Conservation (phyloP, 2,329 filamentous ascomycete species). For the Orbilia quercus region DNA sequence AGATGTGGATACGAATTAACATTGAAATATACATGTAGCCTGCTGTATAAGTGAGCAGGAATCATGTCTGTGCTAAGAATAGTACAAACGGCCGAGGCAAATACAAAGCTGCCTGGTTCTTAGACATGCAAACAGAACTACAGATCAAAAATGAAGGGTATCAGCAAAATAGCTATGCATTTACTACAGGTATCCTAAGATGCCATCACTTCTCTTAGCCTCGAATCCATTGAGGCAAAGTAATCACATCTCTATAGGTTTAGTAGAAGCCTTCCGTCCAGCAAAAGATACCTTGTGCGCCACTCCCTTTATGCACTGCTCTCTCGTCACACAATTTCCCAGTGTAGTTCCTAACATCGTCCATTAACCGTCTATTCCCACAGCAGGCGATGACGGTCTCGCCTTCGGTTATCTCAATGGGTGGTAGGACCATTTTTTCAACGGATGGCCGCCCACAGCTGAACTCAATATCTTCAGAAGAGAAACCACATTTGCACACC, state of each 20-base stretch:
- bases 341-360: slow-evolving; percentile 47
- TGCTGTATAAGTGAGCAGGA: no score
- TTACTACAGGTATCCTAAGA: no score
- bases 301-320: slow-evolving; percentile 51
- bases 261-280: slow-evolving; percentile 54
- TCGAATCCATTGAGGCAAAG: background rate
- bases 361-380: slow-evolving; percentile 45
- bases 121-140: no score
- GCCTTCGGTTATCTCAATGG: slow-evolving; percentile 35
- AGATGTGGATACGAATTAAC: no score
- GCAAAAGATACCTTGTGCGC: slow-evolving; percentile 49
- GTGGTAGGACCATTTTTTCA: slow-evolving; percentile 32
- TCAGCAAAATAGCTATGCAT: no score
- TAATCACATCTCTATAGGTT: background rate
- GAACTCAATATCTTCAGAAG: slow-evolving; percentile 41
- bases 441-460: slow-evolving; percentile 42
- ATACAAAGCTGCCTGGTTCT: no score
- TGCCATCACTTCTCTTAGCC: no score
- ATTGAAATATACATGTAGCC: no score
- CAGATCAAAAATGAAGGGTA: no score
- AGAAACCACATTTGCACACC: slow-evolving; percentile 51
- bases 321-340: slow-evolving; percentile 47
- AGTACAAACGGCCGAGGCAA: no score
- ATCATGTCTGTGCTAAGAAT: no score
- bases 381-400: slow-evolving; percentile 50